Evolutionary conservation across 1,284 basidiomycete genomes (phyloP).

Genomic region (Microbotryum saponariae): DNA sequence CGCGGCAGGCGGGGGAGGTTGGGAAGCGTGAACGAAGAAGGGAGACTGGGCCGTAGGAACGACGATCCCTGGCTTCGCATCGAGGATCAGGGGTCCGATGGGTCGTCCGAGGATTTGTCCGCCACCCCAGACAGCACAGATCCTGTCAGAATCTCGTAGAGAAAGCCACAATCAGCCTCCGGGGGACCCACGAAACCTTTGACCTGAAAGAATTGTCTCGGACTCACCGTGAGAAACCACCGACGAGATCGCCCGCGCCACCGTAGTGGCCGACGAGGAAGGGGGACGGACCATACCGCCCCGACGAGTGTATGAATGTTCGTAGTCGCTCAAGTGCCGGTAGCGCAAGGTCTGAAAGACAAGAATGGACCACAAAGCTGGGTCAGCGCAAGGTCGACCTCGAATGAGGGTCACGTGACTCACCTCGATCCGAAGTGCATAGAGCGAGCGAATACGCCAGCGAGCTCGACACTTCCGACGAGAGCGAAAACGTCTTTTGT

Average conservation of each 20-base stretch:
- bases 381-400: no score
- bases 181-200: neutral
- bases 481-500: conserved; percentile 15
- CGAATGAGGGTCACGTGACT: neutral
- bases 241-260: conserved; percentile 80
- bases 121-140: conserved; percentile 72
- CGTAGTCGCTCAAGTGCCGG: conserved; percentile 60
- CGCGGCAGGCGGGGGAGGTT: conserved; percentile 5
- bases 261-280: conserved; percentile 94
- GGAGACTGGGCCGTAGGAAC: conserved; percentile 17
- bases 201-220: neutral
- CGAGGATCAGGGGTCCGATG: conserved; percentile 45
- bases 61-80: conserved; percentile 4
- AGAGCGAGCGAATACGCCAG: conserved; percentile 38
- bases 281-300: conserved; percentile 80
- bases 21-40: conserved; percentile 12
- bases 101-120: conserved; percentile 73
- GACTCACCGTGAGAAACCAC: conserved; percentile 68
- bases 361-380: neutral
- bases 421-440: conserved; percentile 33
- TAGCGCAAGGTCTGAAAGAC: conserved; percentile 18
- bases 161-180: neutral
- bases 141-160: conserved; percentile 44
- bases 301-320: conserved; percentile 66
- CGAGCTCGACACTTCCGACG: conserved; percentile 10